A percentile compares a stretch with the other conserved stretches of the same genome.
These are phyloP conservation scores for Candida anglica DNA, from an alignment of 805 yeast genomes.

Conservation along the genomic window DNA sequence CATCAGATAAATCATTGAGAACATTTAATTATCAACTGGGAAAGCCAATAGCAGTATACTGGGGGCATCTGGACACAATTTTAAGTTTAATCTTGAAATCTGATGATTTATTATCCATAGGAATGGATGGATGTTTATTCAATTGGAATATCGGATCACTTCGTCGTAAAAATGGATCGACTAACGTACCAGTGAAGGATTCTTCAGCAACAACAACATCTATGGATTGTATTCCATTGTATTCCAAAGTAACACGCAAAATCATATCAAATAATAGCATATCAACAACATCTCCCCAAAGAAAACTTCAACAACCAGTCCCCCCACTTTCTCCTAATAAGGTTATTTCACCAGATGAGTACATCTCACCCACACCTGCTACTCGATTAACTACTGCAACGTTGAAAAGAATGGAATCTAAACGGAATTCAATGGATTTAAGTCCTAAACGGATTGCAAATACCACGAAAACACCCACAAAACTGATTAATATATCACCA, in stretches of 20 bases:
- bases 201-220: not conserved
- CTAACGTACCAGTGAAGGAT: not conserved
- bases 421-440: conserved; percentile 5
- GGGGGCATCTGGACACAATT: conserved; percentile 53
- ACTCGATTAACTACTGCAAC: conserved; percentile 29
- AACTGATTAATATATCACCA: no score
- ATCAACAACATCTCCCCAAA: conserved; percentile 7
- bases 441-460: not conserved
- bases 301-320: conserved; percentile 6
- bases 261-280: conserved; percentile 16
- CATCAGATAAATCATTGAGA: conserved; percentile 57
- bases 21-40: conserved; percentile 44
- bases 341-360: not conserved
- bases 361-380: conserved; percentile 10
- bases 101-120: conserved; percentile 36
- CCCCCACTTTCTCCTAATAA: conserved; percentile 6
- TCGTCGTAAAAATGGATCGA: not conserved
- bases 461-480: no score
- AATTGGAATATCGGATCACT: conserved; percentile 30
- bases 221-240: conserved; percentile 11
- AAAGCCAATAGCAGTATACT: conserved; percentile 43
- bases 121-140: conserved; percentile 54
- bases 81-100: conserved; percentile 32
- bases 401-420: conserved; percentile 29
- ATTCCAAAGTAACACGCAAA: conserved; percentile 29